Conservation (phyloP, 2,329 filamentous ascomycete genomes). For the Didymellaceae sp. region DNA sequence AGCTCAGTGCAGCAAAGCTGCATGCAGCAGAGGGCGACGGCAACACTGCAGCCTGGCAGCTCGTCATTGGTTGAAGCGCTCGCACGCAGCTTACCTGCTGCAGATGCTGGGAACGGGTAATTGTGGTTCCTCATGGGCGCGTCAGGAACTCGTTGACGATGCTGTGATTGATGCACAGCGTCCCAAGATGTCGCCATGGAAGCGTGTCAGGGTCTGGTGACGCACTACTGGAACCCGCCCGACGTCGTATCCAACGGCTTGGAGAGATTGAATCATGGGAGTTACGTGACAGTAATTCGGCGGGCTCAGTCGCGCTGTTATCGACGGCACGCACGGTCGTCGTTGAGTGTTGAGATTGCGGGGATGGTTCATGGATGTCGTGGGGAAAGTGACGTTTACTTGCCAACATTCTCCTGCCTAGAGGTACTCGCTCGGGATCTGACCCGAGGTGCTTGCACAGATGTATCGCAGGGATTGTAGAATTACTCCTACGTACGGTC, state of each 20-base stretch:
- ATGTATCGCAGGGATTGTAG: background rate
- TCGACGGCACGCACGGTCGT: conserved; percentile 20
- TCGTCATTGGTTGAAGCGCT: conserved; percentile 41
- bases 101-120: conserved; percentile 33
- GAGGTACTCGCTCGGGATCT: background rate
- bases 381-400: conserved; percentile 11
- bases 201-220: conserved; percentile 36
- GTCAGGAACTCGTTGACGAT: conserved; percentile 19
- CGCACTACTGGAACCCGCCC: conserved; percentile 27
- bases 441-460: conserved; percentile 4
- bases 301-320: conserved; percentile 24
- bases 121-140: conserved; percentile 34
- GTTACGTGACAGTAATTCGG: conserved; percentile 29
- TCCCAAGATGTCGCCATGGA: conserved; percentile 37
- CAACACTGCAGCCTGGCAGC: conserved; percentile 40
- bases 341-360: conserved; percentile 12
- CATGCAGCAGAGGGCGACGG: conserved; percentile 46
- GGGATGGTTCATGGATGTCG: conserved; percentile 11
- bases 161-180: conserved; percentile 28
- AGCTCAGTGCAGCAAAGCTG: conserved; percentile 60
- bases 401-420: conserved; percentile 2
- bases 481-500: background rate
- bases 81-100: conserved; percentile 11
- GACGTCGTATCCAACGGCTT: conserved; percentile 24
- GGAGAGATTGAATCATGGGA: conserved; percentile 25